Percentiles rank a stretch among this genome's conserved stretches.
Conservation (phyloP, 495 filamentous ascomycete genomes). For the Penicillium paxilli region DNA sequence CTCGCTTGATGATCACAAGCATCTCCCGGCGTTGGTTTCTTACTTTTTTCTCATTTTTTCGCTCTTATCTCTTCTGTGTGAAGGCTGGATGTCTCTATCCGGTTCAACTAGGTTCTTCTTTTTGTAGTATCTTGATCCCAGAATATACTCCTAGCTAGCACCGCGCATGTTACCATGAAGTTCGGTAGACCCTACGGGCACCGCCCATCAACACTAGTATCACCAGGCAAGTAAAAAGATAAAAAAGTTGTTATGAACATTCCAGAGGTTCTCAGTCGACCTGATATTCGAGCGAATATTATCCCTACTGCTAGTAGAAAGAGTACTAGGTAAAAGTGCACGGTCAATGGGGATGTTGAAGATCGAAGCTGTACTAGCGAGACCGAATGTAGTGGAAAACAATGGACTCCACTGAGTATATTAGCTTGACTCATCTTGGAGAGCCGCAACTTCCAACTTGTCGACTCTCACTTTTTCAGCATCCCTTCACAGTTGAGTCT, state of each 20-base stretch:
- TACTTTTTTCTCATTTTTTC: not conserved
- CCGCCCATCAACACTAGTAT: too few species aligned
- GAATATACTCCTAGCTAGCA: not conserved
- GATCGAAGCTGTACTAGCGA: too few species aligned
- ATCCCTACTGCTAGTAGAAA: too few species aligned
- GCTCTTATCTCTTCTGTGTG: not conserved
- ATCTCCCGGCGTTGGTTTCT: conserved; percentile 31
- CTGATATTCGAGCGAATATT: too few species aligned
- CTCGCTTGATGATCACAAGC: conserved; percentile 16
- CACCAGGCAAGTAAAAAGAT: not conserved
- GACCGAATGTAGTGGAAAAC: not conserved
- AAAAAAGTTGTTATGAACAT: too few species aligned
- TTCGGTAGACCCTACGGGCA: not conserved
- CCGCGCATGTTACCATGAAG: not conserved
- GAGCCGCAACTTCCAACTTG: not conserved
- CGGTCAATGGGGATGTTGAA: too few species aligned
- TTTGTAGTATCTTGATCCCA: conserved; percentile 7
- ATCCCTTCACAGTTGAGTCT: too few species aligned
- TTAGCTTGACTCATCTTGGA: not conserved
- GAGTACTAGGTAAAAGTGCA: too few species aligned
- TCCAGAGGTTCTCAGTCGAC: too few species aligned
- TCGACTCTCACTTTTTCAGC: not conserved
- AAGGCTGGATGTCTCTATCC: conserved; percentile 11
- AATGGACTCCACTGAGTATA: not conserved
- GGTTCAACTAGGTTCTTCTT: conserved; percentile 9